These are phyloP conservation scores for Tolypocladium ophioglossoides DNA, from an alignment of 2,329 filamentous ascomycete genomes.

Conservation along the genomic window DNA sequence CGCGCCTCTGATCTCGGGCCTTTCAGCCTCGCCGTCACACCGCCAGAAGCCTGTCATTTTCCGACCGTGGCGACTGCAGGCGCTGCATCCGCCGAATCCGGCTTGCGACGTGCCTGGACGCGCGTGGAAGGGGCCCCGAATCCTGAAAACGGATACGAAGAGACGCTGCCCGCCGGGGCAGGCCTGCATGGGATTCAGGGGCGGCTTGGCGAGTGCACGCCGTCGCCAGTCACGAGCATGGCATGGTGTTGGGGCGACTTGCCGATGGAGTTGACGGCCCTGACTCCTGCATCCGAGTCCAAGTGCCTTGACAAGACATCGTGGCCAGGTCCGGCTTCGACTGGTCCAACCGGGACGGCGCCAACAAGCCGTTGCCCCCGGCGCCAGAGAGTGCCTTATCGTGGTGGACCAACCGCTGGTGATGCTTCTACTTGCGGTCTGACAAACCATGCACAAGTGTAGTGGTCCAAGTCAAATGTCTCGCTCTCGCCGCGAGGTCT, in stretches of 20 bases:
- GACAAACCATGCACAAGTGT: not conserved
- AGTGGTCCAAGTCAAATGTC: not conserved
- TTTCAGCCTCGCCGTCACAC: conserved; percentile 5
- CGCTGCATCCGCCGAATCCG: not conserved
- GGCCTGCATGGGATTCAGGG: too few species aligned
- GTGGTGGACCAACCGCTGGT: too few species aligned
- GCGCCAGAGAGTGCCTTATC: too few species aligned
- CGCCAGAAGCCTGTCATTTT: not conserved
- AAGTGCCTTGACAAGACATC: too few species aligned
- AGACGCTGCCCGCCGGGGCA: not conserved
- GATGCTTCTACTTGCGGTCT: not conserved
- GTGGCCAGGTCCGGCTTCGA: too few species aligned
- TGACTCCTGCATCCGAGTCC: too few species aligned
- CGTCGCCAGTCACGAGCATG: too few species aligned
- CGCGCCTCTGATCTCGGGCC: not conserved
- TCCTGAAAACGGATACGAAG: not conserved
- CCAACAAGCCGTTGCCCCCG: too few species aligned
- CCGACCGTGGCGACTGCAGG: not conserved
- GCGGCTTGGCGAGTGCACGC: not conserved
- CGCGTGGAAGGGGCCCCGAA: too few species aligned
- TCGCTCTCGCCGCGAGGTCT: not conserved
- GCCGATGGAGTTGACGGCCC: too few species aligned
- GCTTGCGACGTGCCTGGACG: not conserved
- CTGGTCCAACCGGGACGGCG: too few species aligned
- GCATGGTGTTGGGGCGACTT: too few species aligned